Percentiles rank a stretch among this genome's conserved stretches.
These are phyloP conservation scores for Diplotaxis tenuifolia DNA, from an alignment of 345 rosid species.

Conservation along the genomic window DNA sequence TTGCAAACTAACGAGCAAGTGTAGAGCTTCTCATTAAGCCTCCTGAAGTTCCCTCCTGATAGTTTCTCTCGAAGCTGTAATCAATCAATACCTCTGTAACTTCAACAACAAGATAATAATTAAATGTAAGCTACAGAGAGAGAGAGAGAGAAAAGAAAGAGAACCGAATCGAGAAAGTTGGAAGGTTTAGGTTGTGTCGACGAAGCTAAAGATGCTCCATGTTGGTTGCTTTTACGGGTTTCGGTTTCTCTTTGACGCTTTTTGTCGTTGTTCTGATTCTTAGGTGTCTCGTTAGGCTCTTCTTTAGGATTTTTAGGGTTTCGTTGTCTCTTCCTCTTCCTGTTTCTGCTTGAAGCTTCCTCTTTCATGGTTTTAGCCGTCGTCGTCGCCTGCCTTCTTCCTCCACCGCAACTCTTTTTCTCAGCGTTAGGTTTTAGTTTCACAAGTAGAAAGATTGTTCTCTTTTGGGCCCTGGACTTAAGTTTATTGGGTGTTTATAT, in stretches of 20 bases:
- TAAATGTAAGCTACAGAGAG: not conserved
- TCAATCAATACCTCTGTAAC: not conserved
- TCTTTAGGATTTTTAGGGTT: conserved; percentile 31
- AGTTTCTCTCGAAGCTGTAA: conserved; percentile 62
- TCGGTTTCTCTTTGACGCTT: conserved; percentile 21
- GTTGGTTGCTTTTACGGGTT: not conserved
- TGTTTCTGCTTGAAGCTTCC: conserved; percentile 42
- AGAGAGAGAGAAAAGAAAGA: not conserved
- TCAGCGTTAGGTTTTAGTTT: conserved; percentile 29
- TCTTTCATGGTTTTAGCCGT: conserved; percentile 37
- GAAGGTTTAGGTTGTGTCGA: conserved; percentile 40
- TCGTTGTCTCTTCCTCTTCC: conserved; percentile 53
- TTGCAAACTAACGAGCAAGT: conserved; percentile 63
- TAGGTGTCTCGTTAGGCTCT: conserved; percentile 4
- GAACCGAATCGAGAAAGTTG: conserved; percentile 58
- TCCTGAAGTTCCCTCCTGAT: conserved; percentile 82
- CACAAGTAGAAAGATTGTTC: conserved; percentile 7
- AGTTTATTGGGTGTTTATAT: not conserved
- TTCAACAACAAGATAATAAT: not conserved
- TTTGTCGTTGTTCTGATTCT: conserved; percentile 17
- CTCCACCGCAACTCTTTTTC: not conserved
- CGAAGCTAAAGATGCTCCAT: conserved; percentile 28
- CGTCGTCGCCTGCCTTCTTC: not conserved
- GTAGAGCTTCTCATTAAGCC: conserved; percentile 91
- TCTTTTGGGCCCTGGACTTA: not conserved